A percentile compares a stretch with the other conserved stretches of the same genome.
Evolutionary conservation across 2,329 filamentous ascomycete species (phyloP).

Genomic region (Apiospora arundinis): DNA sequence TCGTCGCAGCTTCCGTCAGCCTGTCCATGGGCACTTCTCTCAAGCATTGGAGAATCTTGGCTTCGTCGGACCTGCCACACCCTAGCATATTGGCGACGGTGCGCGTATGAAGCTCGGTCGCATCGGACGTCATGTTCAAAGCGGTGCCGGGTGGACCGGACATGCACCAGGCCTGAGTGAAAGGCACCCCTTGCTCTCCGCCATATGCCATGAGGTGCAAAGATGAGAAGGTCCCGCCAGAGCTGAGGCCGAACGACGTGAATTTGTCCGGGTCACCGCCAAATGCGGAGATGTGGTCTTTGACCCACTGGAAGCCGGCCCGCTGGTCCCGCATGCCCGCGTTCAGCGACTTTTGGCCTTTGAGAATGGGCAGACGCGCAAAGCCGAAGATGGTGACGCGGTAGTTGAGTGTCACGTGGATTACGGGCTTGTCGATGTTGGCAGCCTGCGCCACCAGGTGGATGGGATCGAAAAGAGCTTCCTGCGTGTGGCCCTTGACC

Average conservation of each 20-base stretch:
- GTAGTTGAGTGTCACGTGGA: conserved; percentile 59
- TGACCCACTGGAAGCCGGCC: conserved; percentile 56
- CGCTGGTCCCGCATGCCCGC: conserved; percentile 58
- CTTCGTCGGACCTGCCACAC: neutral
- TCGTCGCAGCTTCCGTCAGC: conserved; percentile 35
- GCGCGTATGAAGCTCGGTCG: conserved; percentile 19
- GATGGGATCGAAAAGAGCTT: conserved; percentile 60
- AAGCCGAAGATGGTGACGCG: conserved; percentile 59
- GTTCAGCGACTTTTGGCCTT: conserved; percentile 53
- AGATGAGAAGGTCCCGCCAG: conserved; percentile 43
- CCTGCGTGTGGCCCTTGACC: conserved; percentile 44
- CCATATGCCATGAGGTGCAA: conserved; percentile 48
- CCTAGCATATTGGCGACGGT: neutral
- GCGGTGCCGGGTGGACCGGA: conserved; percentile 51
- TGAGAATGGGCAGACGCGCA: conserved; percentile 52
- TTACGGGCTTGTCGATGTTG: conserved; percentile 53
- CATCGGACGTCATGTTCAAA: neutral
- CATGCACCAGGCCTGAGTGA: conserved; percentile 42
- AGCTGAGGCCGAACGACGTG: conserved; percentile 59
- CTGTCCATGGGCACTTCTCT: conserved; percentile 31
- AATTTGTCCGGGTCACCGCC: conserved; percentile 55
- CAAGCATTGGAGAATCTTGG: neutral
- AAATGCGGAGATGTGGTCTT: conserved; percentile 56
- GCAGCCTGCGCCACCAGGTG: conserved; percentile 43
- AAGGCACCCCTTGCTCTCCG: conserved; percentile 50